Evolutionary conservation across 306 rosid species (phyloP), one percentile per base, ranked within the genome.

Genomic region (Dryas drummondii): DNA sequence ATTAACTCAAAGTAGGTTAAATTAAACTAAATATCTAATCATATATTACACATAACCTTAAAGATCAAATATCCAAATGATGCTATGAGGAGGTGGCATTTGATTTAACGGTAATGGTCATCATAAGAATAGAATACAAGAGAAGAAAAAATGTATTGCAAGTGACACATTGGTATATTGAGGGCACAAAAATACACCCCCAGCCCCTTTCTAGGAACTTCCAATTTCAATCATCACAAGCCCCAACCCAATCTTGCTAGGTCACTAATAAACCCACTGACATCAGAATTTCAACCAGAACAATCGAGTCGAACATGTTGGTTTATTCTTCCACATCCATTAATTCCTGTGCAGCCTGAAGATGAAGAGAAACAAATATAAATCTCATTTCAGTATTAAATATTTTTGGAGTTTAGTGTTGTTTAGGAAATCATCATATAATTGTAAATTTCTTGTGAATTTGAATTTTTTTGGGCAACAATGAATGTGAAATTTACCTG

Each of bases 301-400:
- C 44, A 56, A 82, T 76, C 65, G 64, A 73, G 16, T n/a, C 61
- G 71, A 80, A 91, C 94, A 97, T 88, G 98, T 63, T 44, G 88
- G 90, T 70, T 88, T 88, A 81, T 84, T 87, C 86, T 94, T 87
- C 97, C 94, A 91, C 88, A 86, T 91, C 93, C 90, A 84, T 55
- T 22, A 22, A 22, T 22, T 91, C 97, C 75, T 84, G 97, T 60
- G 86, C 63, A 69, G 87, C 76, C 75, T 85, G 86, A 73, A 83
- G 57, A 80, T 13, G 44, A 72, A 65, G 58, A 22, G 2, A 65
- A 42, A 22, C 8, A 58, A 50, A 22, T 22, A 22, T 22, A 22
- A 22, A 22, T 22, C 22, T 22, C 22, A 22, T 22, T 22, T 22
- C 22, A 22, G 22, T 22, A 22, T 0, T 22, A 22, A 22, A 22